These are phyloP conservation scores for Leccinum pallidistipes DNA, from an alignment of 1,284 basidiomycete species.

Conservation along the genomic window DNA sequence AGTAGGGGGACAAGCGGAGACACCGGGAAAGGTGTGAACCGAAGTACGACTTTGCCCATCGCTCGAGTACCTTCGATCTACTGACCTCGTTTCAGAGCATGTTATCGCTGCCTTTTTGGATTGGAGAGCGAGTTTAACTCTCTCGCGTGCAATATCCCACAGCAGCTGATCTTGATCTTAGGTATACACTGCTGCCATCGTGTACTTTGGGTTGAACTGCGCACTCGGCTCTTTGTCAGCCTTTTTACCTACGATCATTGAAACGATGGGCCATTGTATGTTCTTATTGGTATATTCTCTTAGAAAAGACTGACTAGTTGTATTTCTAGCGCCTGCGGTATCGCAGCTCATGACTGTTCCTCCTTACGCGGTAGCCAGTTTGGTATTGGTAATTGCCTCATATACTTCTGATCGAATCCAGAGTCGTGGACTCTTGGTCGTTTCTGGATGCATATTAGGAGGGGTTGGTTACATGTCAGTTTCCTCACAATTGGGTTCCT, in stretches of 20 bases:
- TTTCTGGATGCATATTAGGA: conserved; percentile 48
- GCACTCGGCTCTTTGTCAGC: conserved; percentile 79
- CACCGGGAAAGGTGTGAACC: conserved; percentile 63
- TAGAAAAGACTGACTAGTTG: neutral
- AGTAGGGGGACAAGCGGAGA: conserved; percentile 71
- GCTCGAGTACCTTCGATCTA: neutral
- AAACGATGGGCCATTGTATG: conserved; percentile 63
- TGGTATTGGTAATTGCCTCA: conserved; percentile 62
- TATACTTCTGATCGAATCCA: conserved; percentile 73
- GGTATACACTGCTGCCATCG: conserved; percentile 62
- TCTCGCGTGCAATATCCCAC: neutral
- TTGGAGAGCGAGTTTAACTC: conserved; percentile 55
- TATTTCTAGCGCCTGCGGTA: conserved; percentile 45
- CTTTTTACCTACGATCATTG: conserved; percentile 84
- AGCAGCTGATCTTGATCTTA: conserved; percentile 27
- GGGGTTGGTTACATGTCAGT: conserved; percentile 58
- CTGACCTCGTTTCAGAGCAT: conserved; percentile 43
- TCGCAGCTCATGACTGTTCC: conserved; percentile 79
- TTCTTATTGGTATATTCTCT: neutral
- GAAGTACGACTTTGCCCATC: conserved; percentile 42
- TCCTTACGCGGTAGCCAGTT: conserved; percentile 73
- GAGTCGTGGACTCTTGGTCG: conserved; percentile 66
- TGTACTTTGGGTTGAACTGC: conserved; percentile 79
- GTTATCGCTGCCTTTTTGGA: conserved; percentile 66
- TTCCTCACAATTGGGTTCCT: neutral